Conservation (phyloP, 2,329 filamentous ascomycete genomes). For the Clarireedia hainanense region DNA sequence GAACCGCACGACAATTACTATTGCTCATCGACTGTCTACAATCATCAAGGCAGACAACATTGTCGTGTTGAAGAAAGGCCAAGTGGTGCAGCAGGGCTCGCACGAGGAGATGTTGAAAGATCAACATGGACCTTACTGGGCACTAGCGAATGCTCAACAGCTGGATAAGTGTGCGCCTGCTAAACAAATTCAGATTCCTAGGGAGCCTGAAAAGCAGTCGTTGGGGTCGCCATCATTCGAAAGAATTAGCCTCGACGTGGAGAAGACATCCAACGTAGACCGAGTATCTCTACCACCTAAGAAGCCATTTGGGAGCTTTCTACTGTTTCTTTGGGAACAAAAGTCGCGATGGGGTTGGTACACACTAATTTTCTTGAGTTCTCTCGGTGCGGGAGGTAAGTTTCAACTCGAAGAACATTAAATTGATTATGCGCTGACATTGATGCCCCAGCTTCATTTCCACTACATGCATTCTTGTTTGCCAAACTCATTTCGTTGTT, state of each 20-base stretch:
- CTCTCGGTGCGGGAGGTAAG: background rate
- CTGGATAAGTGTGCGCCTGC: constrained; percentile 25
- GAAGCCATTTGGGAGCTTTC: background rate
- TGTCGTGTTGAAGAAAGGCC: constrained; percentile 66
- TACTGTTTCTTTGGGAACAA: constrained; percentile 24
- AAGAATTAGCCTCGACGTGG: background rate
- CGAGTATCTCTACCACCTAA: background rate
- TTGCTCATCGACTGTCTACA: constrained; percentile 82
- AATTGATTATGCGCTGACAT: background rate
- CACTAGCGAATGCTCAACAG: constrained; percentile 55
- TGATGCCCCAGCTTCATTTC: constrained; percentile 26
- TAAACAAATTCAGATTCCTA: background rate
- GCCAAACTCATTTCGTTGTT: constrained; percentile 27
- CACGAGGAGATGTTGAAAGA: constrained; percentile 57
- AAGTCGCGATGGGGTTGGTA: constrained; percentile 4
- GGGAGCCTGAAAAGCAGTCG: background rate
- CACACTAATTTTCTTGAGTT: background rate
- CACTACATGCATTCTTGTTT: constrained; percentile 31
- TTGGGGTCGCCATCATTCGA: background rate
- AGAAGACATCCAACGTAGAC: background rate
- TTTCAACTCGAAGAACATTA: too few species aligned
- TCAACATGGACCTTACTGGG: constrained; percentile 55
- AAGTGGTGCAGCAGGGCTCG: constrained; percentile 66
- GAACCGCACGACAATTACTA: constrained; percentile 84
- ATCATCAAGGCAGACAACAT: constrained; percentile 89